Evolutionary conservation across 179 eudicot species (phyloP), one percentile per base, ranked within the genome.

Genomic region (Heliamphora pulchella): DNA sequence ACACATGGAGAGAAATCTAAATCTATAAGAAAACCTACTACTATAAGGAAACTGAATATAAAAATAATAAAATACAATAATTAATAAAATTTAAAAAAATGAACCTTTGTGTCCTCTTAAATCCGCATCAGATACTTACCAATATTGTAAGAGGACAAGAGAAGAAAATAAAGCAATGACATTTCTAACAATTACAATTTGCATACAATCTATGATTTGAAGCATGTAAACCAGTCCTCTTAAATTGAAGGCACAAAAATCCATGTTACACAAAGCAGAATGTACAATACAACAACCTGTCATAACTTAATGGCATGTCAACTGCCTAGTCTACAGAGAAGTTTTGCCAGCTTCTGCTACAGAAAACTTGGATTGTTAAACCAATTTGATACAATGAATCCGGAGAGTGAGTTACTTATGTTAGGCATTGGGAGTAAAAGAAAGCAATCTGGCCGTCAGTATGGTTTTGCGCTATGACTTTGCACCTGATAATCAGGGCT

Each of bases 301-400:
- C 79, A 76, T 61, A 61, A 76, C 17, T 59, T 61, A 73, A 53
- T 69, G 74, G 13, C 76, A 51, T 46, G 20, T 46, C 9, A 73
- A 14, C 76, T 73, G 31, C 31, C 44, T 51, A 76, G 53, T 41
- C 39, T 43, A 76, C 47, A n/a, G 44, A 54, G 8, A 0, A 9
- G 18, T 18, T 3, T 6, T 61, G 39, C 4, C 3, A 46, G 15
- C 20, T 14, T 41, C 55, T 44, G 17, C 43, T 18, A 3, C 47
- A 74, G 47, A 74, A 74, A 73, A 8, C 3, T 22, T 15, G 18
- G 17, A n/a, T n/a, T n/a, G n/a, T n/a, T n/a, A n/a, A n/a, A n/a
- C n/a, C n/a, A n/a, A n/a, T n/a, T n/a, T n/a, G n/a, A n/a, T n/a
- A n/a, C n/a, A n/a, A n/a, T n/a, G 64, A 61, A 44, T 43, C 71